Base-by-base conservation (phyloP, 805 yeast species). In the Teunomyces lycoperdinae region DNA sequence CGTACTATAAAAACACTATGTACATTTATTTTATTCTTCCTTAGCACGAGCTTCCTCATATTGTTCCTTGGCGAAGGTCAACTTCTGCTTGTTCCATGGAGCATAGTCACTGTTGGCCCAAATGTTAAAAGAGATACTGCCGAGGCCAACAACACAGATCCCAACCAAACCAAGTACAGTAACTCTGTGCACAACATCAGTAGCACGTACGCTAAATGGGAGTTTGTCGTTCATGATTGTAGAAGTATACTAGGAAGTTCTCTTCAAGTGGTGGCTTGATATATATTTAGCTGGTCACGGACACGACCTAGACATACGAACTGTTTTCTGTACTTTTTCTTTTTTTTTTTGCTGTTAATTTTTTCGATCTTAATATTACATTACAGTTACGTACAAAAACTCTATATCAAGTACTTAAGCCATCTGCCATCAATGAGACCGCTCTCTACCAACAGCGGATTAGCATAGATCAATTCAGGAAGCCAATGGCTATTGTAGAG, bases 81-180 rank as follows among this genome's bases (percentile, higher is more conserved):
- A 65, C 61, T 73, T 73, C 42, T 67, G 50, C 52, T 63, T 60
- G 63, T 73, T 73, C 71, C 69, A 66, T 32, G 57, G 58, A 43
- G 76, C 72, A 56, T 56, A 73, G 55, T 73, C 77, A 24, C 76
- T 70, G 62, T 73, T 73, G 52, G 70, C 68, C 58, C 66, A 73
- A 27, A 73, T 48, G 56, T 73, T 73, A 61, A 68, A 73, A 7
- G 64, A 32, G 28, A 71, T 65, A 47, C 72, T 58, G 28, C 76
- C 76, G 20, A 67, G 40, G 10, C 76, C 77, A 46, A 68, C 67
- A 45, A 67, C 66, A 54, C 73, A 68, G 54, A 72, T 63, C 2
- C 77, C 77, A 29, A 69, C 67, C 41, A 69, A 56, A 7, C 73
- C 75, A 33, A 71, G 66, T 8, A 73, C 76, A 5, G 76, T 60